Conservation (phyloP, 2,329 filamentous ascomycete species). For the Sporothrix brunneoviolacea region DNA sequence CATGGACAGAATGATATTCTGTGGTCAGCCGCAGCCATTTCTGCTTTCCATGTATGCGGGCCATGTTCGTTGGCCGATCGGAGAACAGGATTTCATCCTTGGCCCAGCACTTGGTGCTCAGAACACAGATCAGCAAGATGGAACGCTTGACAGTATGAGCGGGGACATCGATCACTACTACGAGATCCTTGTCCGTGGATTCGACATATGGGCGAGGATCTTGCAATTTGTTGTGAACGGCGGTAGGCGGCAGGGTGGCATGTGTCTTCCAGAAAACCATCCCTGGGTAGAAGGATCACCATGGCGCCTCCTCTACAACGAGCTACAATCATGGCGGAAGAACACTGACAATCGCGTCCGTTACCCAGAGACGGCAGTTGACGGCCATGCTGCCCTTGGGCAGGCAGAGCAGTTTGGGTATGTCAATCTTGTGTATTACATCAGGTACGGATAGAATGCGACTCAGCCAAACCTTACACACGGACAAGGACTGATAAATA, state of each 20-base stretch:
- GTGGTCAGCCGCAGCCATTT: constrained; percentile 30
- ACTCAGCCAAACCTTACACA: not conserved
- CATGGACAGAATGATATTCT: constrained; percentile 38
- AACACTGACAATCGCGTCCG: constrained; percentile 30
- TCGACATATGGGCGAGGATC: constrained; percentile 37
- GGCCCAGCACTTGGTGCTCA: constrained; percentile 20
- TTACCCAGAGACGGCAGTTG: constrained; percentile 32
- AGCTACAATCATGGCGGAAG: constrained; percentile 30
- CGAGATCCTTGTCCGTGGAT: constrained; percentile 31
- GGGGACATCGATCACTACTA: constrained; percentile 20
- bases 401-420: constrained; percentile 37
- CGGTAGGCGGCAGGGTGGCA: constrained; percentile 33
- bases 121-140: not conserved
- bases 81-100: constrained; percentile 31
- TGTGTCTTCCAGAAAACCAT: constrained; percentile 32
- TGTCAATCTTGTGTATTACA: constrained; percentile 37
- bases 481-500: not conserved
- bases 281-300: constrained; percentile 32
- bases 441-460: constrained; percentile 27
- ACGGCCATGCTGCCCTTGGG: constrained; percentile 32
- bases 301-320: constrained; percentile 27
- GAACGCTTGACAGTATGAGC: not conserved
- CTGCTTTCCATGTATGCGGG: constrained; percentile 17
- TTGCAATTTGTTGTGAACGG: constrained; percentile 37
- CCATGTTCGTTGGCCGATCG: constrained; percentile 16